These are phyloP conservation scores for Pulveroboletus ravenelii DNA, from an alignment of 768 basidiomycete genomes.

Conservation along the genomic window DNA sequence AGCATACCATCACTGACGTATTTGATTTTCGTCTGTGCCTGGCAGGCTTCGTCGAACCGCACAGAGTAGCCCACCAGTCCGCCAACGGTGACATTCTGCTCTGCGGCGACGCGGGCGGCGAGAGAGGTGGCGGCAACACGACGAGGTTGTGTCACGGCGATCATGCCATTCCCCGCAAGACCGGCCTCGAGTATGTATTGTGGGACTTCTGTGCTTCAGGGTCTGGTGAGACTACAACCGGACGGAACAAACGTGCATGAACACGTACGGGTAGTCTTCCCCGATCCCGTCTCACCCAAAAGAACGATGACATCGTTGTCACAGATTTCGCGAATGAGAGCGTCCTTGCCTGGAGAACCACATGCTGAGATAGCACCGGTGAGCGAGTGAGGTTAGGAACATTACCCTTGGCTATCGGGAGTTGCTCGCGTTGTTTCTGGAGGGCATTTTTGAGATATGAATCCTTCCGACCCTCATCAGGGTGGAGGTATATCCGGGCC, in stretches of 20 bases:
- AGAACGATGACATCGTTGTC: slow-evolving; percentile 84
- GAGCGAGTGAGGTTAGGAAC: not conserved
- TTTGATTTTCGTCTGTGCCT: slow-evolving; percentile 78
- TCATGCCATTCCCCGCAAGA: slow-evolving; percentile 62
- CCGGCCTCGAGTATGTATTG: slow-evolving; percentile 90
- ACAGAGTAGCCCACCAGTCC: slow-evolving; percentile 88
- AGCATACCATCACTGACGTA: slow-evolving; percentile 99
- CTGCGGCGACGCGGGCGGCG: slow-evolving; percentile 84
- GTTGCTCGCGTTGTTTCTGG: slow-evolving; percentile 60
- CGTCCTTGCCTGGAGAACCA: slow-evolving; percentile 56
- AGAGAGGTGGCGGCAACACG: slow-evolving; percentile 93
- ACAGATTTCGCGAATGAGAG: slow-evolving; percentile 65
- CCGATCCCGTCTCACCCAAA: slow-evolving; percentile 95
- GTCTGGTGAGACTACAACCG: slow-evolving; percentile 16
- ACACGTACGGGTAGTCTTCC: slow-evolving; percentile 93
- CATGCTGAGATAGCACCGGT: not conserved
- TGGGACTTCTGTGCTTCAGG: slow-evolving; percentile 73
- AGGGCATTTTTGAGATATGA: slow-evolving; percentile 27
- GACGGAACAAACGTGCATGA: not conserved
- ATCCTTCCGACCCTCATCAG: slow-evolving; percentile 16
- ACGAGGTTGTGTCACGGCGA: slow-evolving; percentile 93
- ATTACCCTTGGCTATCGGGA: slow-evolving; percentile 77
- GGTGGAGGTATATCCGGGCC: slow-evolving; percentile 19
- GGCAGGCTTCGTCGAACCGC: slow-evolving; percentile 84
- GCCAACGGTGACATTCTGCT: slow-evolving; percentile 72